Percentiles rank a stretch among this genome's conserved stretches.
These are phyloP conservation scores for Phtheirospermum japonicum DNA, from an alignment of 257 asterid genomes.

Conservation along the genomic window DNA sequence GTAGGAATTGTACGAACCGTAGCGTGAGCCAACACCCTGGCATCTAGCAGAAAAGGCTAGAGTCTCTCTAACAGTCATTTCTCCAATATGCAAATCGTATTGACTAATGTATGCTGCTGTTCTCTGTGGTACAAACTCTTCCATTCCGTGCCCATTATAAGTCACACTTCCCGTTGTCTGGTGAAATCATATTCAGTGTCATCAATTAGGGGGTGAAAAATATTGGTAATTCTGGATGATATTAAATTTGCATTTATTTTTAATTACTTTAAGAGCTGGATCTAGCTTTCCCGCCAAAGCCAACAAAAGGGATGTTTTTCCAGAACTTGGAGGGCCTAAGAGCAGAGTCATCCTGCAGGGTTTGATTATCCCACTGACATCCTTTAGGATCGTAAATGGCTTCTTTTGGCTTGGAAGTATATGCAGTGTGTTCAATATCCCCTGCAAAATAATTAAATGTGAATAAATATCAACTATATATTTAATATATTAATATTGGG, in stretches of 20 bases:
- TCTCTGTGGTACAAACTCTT: conserved; percentile 5
- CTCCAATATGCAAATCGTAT: conserved; percentile 71
- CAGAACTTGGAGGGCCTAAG: conserved; percentile 14
- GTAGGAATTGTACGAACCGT: conserved; percentile 41
- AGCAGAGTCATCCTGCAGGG: conserved; percentile 22
- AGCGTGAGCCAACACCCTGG: conserved; percentile 73
- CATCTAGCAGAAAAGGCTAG: conserved; percentile 80
- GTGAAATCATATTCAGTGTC: not conserved
- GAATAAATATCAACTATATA: no score
- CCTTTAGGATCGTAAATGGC: conserved; percentile 1
- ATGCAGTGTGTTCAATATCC: not conserved
- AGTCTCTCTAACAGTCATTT: conserved; percentile 81
- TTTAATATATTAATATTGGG: no score
- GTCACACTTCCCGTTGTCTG: not conserved
- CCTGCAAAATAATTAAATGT: not conserved
- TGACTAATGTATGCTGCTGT: conserved; percentile 66
- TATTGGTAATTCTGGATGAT: not conserved
- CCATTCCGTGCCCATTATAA: conserved; percentile 5
- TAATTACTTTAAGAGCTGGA: not conserved
- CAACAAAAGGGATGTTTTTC: not conserved
- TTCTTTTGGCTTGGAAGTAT: not conserved
- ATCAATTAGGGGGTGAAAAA: not conserved
- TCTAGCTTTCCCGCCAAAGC: conserved; percentile 5
- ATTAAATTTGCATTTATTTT: not conserved
- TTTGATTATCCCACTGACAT: conserved; percentile 38